Evolutionary conservation across 148 eudicot species (phyloP).

Genomic region (Vaccinium vitisidaea): DNA sequence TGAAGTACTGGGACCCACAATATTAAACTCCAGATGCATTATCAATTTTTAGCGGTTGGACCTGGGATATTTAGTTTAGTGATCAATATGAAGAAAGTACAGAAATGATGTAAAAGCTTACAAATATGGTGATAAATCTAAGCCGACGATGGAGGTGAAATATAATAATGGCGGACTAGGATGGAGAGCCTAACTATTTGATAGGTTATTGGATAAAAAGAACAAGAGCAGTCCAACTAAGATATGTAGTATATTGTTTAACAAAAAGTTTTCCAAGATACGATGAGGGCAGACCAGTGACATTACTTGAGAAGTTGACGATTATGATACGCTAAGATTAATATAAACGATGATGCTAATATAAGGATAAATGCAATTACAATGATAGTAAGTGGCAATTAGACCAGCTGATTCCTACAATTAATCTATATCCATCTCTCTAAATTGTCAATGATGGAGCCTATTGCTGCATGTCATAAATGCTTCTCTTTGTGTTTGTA

Average conservation of each 20-base stretch:
- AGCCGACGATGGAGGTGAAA: not conserved
- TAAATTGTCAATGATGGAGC: not conserved
- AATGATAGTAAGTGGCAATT: not conserved
- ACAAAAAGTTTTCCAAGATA: not conserved
- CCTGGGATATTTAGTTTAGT: not conserved
- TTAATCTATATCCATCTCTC: not conserved
- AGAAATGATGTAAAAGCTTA: not conserved
- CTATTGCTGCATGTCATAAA: not conserved
- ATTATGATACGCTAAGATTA: not conserved
- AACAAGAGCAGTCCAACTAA: not conserved
- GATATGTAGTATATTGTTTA: not conserved
- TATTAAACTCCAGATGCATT: not conserved
- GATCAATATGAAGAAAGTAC: not conserved
- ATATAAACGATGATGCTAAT: not conserved
- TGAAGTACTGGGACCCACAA: not conserved
- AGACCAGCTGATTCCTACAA: not conserved
- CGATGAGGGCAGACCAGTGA: not conserved
- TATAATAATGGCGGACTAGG: not conserved
- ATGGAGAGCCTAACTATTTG: not conserved
- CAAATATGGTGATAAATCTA: not conserved
- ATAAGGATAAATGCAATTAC: not conserved
- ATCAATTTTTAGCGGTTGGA: not conserved
- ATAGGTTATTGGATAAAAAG: not conserved
- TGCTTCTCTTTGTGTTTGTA: too few relatives aligned
- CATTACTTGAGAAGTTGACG: not conserved